phyloP scores from a whole-genome alignment of 1,139 yeast species.

The Lodderomyces metapsilosis region DNA sequence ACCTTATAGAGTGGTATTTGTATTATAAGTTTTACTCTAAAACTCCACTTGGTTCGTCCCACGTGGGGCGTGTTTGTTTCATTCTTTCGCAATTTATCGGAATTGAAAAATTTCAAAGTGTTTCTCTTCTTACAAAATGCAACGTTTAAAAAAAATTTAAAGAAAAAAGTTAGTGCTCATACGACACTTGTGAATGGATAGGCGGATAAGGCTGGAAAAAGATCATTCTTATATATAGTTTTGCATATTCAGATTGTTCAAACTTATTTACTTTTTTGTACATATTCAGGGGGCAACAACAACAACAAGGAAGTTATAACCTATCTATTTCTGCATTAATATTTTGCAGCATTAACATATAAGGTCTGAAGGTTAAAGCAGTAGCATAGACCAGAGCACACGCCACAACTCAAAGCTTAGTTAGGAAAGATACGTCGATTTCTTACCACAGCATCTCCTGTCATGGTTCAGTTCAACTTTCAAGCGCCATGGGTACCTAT shows the following conservation, averaged over 20 bases:
- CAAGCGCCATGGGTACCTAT: constrained; percentile 18
- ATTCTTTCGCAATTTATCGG: background rate
- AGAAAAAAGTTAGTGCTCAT: background rate
- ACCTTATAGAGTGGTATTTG: too few species aligned
- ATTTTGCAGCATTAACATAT: too few species aligned
- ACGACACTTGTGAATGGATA: background rate
- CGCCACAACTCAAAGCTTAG: too few species aligned
- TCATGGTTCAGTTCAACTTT: constrained; percentile 12
- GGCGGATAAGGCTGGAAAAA: background rate
- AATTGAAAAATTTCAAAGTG: background rate
- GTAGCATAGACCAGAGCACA: too few species aligned
- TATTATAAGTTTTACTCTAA: too few species aligned
- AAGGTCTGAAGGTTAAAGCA: too few species aligned
- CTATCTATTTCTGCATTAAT: too few species aligned
- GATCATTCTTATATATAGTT: background rate
- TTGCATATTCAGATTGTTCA: background rate
- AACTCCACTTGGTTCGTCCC: background rate
- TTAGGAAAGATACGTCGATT: too few species aligned
- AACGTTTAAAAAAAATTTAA: background rate
- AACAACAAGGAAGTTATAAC: too few species aligned
- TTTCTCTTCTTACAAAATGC: background rate
- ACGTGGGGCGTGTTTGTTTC: background rate
- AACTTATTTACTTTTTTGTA: too few species aligned
- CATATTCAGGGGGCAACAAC: too few species aligned
- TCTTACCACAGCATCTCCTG: background rate